Base-by-base conservation (phyloP, 768 basidiomycete species). In the Mycena metata region DNA sequence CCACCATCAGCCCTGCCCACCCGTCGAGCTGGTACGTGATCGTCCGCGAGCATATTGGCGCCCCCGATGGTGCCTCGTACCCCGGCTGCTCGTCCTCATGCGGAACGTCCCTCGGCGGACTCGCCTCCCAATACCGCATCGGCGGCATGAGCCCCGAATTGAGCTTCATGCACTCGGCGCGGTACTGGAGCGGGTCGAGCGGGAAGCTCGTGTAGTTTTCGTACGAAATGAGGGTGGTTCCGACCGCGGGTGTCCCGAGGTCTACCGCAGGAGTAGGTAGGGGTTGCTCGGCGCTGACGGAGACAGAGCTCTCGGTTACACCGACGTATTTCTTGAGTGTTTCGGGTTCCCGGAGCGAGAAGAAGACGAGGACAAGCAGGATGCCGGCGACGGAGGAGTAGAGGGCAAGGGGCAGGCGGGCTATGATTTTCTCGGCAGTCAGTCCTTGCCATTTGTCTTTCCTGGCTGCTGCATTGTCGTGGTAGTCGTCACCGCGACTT, bases 21-120 rank as follows among this genome's bases (percentile, higher is more conserved):
- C 90, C 90, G 72, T 90, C 89, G 54, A 92, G 78, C 86, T 91
- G 84, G 73, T 93, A 93, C 3, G 91, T 92, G 70, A 92, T 86
- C 0, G 89, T 90, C 66, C 84, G 89, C n/a, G 76, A 79, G 78
- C 91, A 92, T 36, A 85, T 73, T 54, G 74, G 64, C 54, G 58
- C 30, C 56, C 73, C 76, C 19, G 75, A 69, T 5, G 72, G 63
- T 54, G 66, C 33, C 24, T 13, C 21, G 56, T 76, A 71, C 64
- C 75, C 68, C 23, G 74, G 64, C 67, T 69, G 66, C 43, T 76
- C 74, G 46, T 77, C 72, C 41, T 79, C 73, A 62, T 80, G 79
- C 17, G 64, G 56, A n/a, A 83, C 80, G 67, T 85, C 84, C 19
- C 50, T 49, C 73, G 78, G 72, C 11, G 72, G 65, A 5, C 77